Conservation (phyloP, 257 asterid genomes). For the Jasminum sambac region DNA sequence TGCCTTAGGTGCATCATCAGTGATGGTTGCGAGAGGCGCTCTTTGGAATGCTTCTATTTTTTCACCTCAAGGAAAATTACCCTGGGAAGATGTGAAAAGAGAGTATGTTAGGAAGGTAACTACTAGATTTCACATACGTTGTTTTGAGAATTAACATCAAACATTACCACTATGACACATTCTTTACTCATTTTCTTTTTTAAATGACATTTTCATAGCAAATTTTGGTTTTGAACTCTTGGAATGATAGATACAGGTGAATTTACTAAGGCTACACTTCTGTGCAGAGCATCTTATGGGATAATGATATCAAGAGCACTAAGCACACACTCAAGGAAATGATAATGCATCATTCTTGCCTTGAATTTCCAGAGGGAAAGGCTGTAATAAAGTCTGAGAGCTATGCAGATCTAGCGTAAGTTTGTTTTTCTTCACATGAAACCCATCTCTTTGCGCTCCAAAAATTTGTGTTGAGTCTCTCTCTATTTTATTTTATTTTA, state of each 20-base stretch:
- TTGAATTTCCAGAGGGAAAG: constrained; percentile 79
- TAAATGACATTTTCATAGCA: not conserved
- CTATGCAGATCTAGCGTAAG: constrained; percentile 88
- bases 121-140: not conserved
- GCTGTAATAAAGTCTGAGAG: constrained; percentile 66
- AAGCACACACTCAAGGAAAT: constrained; percentile 89
- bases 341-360: constrained; percentile 71
- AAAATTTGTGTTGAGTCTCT: not conserved
- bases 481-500: not conserved
- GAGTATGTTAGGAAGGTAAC: constrained; percentile 84
- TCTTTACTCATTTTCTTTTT: not conserved
- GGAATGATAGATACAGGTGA: constrained; percentile 9
- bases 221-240: not conserved
- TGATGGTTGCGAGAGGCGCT: constrained; percentile 97
- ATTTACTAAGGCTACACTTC: constrained; percentile 25
- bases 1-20: constrained; percentile 81
- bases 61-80: constrained; percentile 68
- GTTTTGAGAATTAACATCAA: not conserved
- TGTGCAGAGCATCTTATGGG: constrained; percentile 89
- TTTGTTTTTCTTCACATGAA: constrained; percentile 10
- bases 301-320: constrained; percentile 80
- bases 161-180: not conserved
- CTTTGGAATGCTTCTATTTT: constrained; percentile 96
- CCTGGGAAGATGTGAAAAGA: constrained; percentile 75
- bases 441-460: not conserved